These are phyloP conservation scores for Corylus americana DNA, from an alignment of 306 rosid species.

Conservation along the genomic window DNA sequence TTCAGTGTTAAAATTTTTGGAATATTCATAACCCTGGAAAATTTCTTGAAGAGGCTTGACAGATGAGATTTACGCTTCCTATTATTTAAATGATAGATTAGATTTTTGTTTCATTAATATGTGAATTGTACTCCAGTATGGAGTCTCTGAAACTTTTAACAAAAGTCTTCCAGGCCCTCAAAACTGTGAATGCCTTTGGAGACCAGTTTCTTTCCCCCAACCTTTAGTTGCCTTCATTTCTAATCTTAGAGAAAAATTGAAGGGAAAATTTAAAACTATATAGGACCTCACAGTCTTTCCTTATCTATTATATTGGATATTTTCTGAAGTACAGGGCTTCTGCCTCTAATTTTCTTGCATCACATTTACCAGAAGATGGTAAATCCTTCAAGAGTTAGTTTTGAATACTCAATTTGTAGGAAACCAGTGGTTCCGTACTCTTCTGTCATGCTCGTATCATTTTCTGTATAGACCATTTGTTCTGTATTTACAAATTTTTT, in stretches of 20 bases:
- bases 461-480: neutral
- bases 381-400: neutral
- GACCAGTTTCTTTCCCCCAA: neutral
- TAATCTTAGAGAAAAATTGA: neutral
- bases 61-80: neutral
- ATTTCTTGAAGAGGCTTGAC: neutral
- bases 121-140: constrained; percentile 4
- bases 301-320: neutral
- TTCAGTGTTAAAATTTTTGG: neutral
- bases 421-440: neutral
- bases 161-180: neutral
- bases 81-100: neutral
- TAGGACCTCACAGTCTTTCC: neutral
- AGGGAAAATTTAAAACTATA: neutral
- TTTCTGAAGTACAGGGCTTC: neutral
- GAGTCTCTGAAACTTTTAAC: neutral
- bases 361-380: neutral
- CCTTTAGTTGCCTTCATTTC: neutral
- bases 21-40: constrained; percentile 1
- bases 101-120: neutral
- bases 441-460: neutral
- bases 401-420: neutral
- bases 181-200: neutral
- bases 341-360: neutral
- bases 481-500: neutral